A percentile compares a stretch with the other conserved stretches of the same genome.
phyloP scores from a whole-genome alignment of 2,329 filamentous ascomycete genomes.

The Pleomassaria siparia region DNA sequence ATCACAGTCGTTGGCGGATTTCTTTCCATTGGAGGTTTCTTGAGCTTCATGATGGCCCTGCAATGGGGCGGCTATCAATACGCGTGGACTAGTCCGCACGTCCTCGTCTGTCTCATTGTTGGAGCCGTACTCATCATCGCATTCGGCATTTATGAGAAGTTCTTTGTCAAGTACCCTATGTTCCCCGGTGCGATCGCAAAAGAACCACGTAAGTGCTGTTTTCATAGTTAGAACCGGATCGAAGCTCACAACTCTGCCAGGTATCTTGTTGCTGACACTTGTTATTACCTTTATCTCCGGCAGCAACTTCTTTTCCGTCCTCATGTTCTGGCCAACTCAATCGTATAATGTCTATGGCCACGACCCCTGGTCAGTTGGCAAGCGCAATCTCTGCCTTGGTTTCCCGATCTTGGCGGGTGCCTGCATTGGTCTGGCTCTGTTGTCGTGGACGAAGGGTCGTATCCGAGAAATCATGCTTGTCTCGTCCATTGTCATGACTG shows the following conservation, averaged over 20 bases:
- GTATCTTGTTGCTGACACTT: slow-evolving; percentile 35
- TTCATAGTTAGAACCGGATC: too few relatives aligned
- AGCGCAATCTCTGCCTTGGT: slow-evolving; percentile 65
- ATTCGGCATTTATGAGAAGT: slow-evolving; percentile 56
- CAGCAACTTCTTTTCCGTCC: slow-evolving; percentile 37
- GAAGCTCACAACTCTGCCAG: too few relatives aligned
- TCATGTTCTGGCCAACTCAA: slow-evolving; percentile 40
- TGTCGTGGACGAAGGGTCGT: slow-evolving; percentile 60
- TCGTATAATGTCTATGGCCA: slow-evolving; percentile 48
- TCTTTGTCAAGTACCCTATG: slow-evolving; percentile 48
- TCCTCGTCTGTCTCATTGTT: slow-evolving; percentile 57
- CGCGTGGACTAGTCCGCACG: slow-evolving; percentile 57
- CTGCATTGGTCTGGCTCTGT: slow-evolving; percentile 58
- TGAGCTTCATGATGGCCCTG: slow-evolving; percentile 41
- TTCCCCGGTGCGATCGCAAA: slow-evolving; percentile 45
- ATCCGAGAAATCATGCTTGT: slow-evolving; percentile 63
- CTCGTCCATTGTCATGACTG: slow-evolving; percentile 66
- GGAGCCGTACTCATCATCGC: slow-evolving; percentile 52
- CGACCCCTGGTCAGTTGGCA: slow-evolving; percentile 63
- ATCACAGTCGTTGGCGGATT: slow-evolving; percentile 36
- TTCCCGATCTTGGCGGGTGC: slow-evolving; percentile 65
- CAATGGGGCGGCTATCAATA: slow-evolving; percentile 52
- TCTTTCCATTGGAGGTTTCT: slow-evolving; percentile 32
- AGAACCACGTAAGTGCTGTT: too few relatives aligned
- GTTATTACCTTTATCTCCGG: slow-evolving; percentile 39